Base-by-base conservation (phyloP, 352 stramenopile species). In the Pythium sukuiense region DNA sequence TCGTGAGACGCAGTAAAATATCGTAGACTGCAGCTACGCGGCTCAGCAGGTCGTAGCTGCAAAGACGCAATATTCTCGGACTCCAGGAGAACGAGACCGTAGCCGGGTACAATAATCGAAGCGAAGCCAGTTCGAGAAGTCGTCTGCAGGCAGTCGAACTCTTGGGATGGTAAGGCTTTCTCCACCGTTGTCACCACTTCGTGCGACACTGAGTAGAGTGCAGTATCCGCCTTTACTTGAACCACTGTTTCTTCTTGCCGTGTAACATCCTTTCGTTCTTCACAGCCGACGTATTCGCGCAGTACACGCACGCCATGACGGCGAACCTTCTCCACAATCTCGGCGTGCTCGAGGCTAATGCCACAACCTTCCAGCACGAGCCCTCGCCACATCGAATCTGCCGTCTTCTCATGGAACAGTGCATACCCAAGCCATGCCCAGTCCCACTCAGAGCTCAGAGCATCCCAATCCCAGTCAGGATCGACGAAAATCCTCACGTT, bases 341-440 rank as follows among this genome's bases (percentile, higher is more conserved):
- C 12, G 4, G 49, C 46, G 24, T 50, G 5, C 5, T 64, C 1
- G 16, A 50, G 29, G 5, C 3, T 1, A 37, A 64, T 37, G 9
- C 29, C 58, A 57, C 58, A 64, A 7, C 46, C 58, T 9, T 64
- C 58, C 18, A 64, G 49, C 18, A 39, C n/a, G n/a, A 65, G 50
- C 49, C 57, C 59, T 35, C 18, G n/a, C 59, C 59, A 65, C 16
- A 29, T 55, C 16, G 59, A 65, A 7, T 13, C 12, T 8, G 14
- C 11, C 6, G 32, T 55, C 6, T 43, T 20, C n/a, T n/a, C 11
- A 32, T 65, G 59, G 14, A 59, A 59, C 14, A 65, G 20, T 26
- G 59, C 59, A 24, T 58, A 65, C 3, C 33, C 37, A 0, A 65
- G 48, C 59, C 49, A 65, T 16, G 49, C 59, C 59, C 59, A 65